Conservation (phyloP, 495 filamentous ascomycete genomes). For the Aspergillus taichungensis region DNA sequence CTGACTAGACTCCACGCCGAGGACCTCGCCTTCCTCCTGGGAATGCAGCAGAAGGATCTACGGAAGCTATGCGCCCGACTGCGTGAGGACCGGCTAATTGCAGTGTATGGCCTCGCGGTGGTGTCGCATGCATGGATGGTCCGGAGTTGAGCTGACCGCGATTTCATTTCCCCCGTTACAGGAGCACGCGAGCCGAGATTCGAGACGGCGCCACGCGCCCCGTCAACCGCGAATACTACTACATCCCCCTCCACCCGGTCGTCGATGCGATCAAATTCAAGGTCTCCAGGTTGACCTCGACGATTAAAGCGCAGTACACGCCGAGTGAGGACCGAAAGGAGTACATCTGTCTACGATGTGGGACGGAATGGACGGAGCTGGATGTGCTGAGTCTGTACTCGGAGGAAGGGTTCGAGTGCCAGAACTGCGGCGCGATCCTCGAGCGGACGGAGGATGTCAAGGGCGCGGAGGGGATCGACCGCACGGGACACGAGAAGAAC, state of each 20-base stretch:
- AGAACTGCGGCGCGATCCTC: conserved; percentile 66
- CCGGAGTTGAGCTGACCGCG: too few relatives aligned
- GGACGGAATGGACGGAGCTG: conserved; percentile 71
- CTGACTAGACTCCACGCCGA: conserved; percentile 62
- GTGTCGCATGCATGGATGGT: too few relatives aligned
- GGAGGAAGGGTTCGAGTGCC: conserved; percentile 67
- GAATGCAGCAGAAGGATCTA: conserved; percentile 79
- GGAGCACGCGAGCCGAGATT: conserved; percentile 69
- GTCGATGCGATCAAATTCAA: conserved; percentile 97
- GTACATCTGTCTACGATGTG: conserved; percentile 74
- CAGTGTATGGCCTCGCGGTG: conserved; percentile 48
- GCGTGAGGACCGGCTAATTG: conserved; percentile 75
- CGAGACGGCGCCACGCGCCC: conserved; percentile 74
- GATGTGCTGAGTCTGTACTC: conserved; percentile 67
- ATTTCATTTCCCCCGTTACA: conserved; percentile 18
- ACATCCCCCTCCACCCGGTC: conserved; percentile 86
- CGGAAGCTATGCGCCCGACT: conserved; percentile 78
- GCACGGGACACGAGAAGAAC: conserved; percentile 76
- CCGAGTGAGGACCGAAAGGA: conserved; percentile 83
- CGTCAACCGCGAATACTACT: conserved; percentile 85
- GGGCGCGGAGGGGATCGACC: conserved; percentile 43
- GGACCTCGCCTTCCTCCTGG: conserved; percentile 77
- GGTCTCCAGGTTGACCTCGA: conserved; percentile 72
- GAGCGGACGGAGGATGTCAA: conserved; percentile 56
- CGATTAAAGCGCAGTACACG: conserved; percentile 70